Percentiles rank a stretch among this genome's conserved stretches.
Evolutionary conservation across 2,329 filamentous ascomycete species (phyloP).

Genomic region (Didymella exigua): DNA sequence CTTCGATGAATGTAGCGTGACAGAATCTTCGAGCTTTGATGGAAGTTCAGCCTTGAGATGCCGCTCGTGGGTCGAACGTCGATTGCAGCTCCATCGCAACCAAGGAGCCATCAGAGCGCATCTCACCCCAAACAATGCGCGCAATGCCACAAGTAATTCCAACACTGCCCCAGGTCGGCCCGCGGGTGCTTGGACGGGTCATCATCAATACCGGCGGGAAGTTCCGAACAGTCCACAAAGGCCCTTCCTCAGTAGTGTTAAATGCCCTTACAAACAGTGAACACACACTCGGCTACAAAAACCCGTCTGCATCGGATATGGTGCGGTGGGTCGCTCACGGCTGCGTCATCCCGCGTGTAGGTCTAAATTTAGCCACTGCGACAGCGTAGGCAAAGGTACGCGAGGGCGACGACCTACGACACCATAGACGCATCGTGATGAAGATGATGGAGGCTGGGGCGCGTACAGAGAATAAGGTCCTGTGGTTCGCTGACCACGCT

Average conservation of each 20-base stretch:
- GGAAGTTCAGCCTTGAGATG: background rate
- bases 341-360: constrained; percentile 16
- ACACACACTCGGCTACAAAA: background rate
- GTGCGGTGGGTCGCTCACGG: constrained; percentile 6
- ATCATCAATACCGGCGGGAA: background rate
- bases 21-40: background rate
- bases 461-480: constrained; percentile 10
- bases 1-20: background rate
- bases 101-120: background rate
- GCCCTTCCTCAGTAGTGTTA: background rate
- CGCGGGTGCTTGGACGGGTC: constrained; percentile 2
- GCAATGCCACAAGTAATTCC: background rate
- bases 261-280: background rate
- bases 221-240: background rate
- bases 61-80: background rate
- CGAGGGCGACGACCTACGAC: constrained; percentile 7
- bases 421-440: constrained; percentile 4
- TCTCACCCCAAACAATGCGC: background rate
- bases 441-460: constrained; percentile 11
- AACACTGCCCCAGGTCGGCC: background rate
- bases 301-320: constrained; percentile 3
- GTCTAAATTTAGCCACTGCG: constrained; percentile 14
- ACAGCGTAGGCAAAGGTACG: constrained; percentile 15
- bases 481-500: background rate
- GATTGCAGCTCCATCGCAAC: background rate